These are phyloP conservation scores for Cladorrhinum sp. DNA, from an alignment of 2,329 filamentous ascomycete genomes.

Conservation along the genomic window DNA sequence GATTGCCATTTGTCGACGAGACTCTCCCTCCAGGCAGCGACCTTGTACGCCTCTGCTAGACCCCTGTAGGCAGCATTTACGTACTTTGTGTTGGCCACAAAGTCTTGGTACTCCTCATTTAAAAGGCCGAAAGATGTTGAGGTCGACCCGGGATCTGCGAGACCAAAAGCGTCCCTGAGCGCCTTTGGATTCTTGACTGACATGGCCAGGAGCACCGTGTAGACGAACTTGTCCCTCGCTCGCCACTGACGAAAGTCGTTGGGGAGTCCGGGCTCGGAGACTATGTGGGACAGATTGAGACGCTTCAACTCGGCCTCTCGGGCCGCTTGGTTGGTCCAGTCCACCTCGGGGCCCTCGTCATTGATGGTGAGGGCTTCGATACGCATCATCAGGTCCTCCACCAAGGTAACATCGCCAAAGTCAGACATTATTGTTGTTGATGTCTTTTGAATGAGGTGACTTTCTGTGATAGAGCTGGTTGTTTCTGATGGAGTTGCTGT, in stretches of 20 bases:
- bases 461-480: no score
- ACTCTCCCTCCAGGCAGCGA: background rate
- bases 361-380: no score
- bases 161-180: background rate
- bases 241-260: background rate
- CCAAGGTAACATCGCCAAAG: no score
- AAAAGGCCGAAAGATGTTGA: background rate
- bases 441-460: no score
- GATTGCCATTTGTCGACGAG: background rate
- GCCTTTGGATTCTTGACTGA: background rate
- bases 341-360: background rate
- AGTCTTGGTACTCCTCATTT: background rate
- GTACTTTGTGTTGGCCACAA: background rate
- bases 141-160: background rate
- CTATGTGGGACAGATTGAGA: background rate
- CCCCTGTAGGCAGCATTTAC: background rate
- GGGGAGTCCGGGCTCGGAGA: background rate
- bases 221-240: background rate
- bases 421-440: no score
- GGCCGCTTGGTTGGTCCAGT: background rate
- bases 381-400: no score
- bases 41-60: background rate
- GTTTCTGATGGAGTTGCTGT: no score
- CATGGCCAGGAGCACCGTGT: background rate
- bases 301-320: background rate